These are phyloP conservation scores for Aspergillus ostianus DNA, from an alignment of 495 filamentous ascomycete species.

Conservation along the genomic window DNA sequence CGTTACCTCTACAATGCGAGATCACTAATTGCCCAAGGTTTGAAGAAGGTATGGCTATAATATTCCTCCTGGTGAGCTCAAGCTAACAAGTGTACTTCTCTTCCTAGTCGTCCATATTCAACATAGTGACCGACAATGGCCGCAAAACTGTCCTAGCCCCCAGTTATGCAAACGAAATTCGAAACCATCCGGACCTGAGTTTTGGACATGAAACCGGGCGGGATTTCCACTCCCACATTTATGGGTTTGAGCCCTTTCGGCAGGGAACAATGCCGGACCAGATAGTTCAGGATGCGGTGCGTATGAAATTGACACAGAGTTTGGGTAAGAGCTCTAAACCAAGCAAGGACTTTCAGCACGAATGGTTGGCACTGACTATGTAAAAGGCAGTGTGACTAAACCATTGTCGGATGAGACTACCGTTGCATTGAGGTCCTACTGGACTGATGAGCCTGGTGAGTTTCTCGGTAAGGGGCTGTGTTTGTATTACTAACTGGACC, in stretches of 20 bases:
- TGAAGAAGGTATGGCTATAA: background rate
- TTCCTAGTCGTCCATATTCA: conserved; percentile 1
- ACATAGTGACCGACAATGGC: conserved; percentile 16
- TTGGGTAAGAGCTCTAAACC: conserved; percentile 6
- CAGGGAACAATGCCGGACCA: conserved; percentile 1
- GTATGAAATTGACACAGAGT: conserved; percentile 21
- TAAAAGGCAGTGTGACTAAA: conserved; percentile 11
- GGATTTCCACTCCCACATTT: conserved; percentile 22
- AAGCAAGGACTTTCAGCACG: background rate
- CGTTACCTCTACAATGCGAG: background rate
- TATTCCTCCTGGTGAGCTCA: background rate
- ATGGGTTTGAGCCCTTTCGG: conserved; percentile 41
- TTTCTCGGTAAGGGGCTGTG: too few relatives aligned
- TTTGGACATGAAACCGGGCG: conserved; percentile 1
- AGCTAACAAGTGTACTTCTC: background rate
- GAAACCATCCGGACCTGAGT: conserved; percentile 16
- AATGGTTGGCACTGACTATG: background rate
- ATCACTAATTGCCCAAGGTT: background rate
- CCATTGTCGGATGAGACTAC: conserved; percentile 20
- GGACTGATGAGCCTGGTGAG: conserved; percentile 18
- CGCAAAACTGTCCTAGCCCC: conserved; percentile 18
- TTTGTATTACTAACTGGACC: conserved; percentile 1
- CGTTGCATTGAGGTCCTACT: conserved; percentile 5
- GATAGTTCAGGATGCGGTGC: conserved; percentile 18
- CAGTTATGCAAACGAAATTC: conserved; percentile 20